phyloP scores from a whole-genome alignment of 202 grass and related monocot genomes.

The Elaeis oleifera region DNA sequence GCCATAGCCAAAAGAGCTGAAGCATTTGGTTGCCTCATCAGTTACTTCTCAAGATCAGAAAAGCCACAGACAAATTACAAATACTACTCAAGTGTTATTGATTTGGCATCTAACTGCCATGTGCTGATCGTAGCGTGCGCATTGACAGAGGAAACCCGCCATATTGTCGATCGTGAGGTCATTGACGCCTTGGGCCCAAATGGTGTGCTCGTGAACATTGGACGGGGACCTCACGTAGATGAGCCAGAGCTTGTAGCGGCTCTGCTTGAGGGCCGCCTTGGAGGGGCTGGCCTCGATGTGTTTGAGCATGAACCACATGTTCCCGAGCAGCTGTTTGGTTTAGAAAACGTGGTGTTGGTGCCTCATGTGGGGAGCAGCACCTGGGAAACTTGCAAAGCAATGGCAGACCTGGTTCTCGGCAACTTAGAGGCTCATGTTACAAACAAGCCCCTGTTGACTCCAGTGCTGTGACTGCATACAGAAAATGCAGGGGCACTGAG shows the following conservation, averaged over 20 bases:
- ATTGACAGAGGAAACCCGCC: constrained; percentile 41
- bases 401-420: constrained; percentile 72
- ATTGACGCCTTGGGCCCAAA: constrained; percentile 58
- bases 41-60: constrained; percentile 66
- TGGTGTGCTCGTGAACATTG: constrained; percentile 72
- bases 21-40: constrained; percentile 65
- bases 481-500: too few species aligned
- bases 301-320: constrained; percentile 60
- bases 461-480: constrained; percentile 35
- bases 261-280: constrained; percentile 52
- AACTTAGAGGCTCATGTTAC: constrained; percentile 55
- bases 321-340: constrained; percentile 37
- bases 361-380: constrained; percentile 83
- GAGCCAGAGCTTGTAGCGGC: constrained; percentile 73
- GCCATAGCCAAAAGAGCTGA: constrained; percentile 65
- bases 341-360: constrained; percentile 64
- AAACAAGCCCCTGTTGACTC: constrained; percentile 60
- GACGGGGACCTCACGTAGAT: constrained; percentile 69
- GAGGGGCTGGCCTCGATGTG: constrained; percentile 76
- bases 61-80: constrained; percentile 60
- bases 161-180: constrained; percentile 55
- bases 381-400: constrained; percentile 58
- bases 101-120: constrained; percentile 64
- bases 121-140: constrained; percentile 63
- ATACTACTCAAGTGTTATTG: constrained; percentile 34